Percentiles rank a stretch among this genome's conserved stretches.
Evolutionary conservation across 2,329 filamentous ascomycete species (phyloP).

Genomic region (Hymenoscyphus fructigenus): DNA sequence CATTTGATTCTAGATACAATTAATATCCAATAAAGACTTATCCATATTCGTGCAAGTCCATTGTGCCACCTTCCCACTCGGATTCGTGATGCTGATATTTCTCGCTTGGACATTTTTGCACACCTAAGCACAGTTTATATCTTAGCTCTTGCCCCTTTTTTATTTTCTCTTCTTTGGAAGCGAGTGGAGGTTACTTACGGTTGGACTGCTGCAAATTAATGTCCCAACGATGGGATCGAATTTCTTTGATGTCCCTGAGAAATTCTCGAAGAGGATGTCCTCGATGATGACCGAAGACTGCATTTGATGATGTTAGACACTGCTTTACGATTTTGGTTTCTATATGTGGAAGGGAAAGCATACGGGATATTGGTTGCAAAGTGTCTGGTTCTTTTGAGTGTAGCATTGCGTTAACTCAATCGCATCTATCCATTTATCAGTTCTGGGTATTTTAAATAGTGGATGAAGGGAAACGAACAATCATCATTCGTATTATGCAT

Average conservation of each 20-base stretch:
- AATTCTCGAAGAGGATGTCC: constrained; percentile 53
- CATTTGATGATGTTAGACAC: constrained; percentile 42
- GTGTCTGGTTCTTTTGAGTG: constrained; percentile 55
- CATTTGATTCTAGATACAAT: constrained; percentile 23
- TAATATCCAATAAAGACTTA: constrained; percentile 35
- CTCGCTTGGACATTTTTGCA: constrained; percentile 46
- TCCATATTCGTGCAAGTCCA: constrained; percentile 45
- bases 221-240: constrained; percentile 44
- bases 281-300: constrained; percentile 45
- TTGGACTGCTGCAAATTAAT: constrained; percentile 46
- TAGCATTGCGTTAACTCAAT: constrained; percentile 52
- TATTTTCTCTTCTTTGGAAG: background rate
- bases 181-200: constrained; percentile 41
- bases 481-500: constrained; percentile 59
- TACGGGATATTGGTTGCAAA: constrained; percentile 57
- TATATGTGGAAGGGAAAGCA: constrained; percentile 19
- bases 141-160: background rate
- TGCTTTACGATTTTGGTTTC: constrained; percentile 32
- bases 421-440: constrained; percentile 8
- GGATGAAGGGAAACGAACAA: constrained; percentile 14
- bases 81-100: constrained; percentile 47
- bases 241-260: constrained; percentile 49
- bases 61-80: constrained; percentile 42
- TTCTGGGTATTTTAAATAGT: background rate
- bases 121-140: constrained; percentile 34